Conservation (phyloP, 306 rosid species). For the Castanea sativa region DNA sequence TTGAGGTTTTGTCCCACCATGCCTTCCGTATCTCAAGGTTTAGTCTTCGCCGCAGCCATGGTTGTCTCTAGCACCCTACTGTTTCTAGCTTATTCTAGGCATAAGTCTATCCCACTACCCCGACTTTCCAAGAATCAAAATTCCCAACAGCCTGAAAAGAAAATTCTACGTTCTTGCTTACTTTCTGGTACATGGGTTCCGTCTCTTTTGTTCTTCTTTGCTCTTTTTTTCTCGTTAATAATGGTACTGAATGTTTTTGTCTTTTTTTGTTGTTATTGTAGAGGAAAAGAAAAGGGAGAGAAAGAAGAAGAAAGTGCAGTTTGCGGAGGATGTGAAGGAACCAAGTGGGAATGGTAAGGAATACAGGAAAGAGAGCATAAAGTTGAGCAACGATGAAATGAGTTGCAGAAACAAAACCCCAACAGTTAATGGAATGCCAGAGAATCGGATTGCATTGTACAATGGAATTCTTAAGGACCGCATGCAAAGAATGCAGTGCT, state of each 20-base stretch:
- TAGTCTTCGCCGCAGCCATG: conserved; percentile 55
- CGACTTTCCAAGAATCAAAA: not conserved
- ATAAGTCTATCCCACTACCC: not conserved
- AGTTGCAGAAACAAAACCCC: conserved; percentile 25
- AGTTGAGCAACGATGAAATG: conserved; percentile 1
- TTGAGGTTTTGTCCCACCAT: conserved; percentile 7
- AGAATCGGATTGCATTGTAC: conserved; percentile 45
- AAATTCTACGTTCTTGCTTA: conserved; percentile 55
- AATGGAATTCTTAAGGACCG: conserved; percentile 50
- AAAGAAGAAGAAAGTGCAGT: conserved; percentile 67
- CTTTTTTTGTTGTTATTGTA: not conserved
- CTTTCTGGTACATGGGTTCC: conserved; percentile 44
- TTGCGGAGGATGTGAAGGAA: conserved; percentile 67
- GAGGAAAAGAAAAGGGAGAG: conserved; percentile 46
- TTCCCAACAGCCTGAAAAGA: conserved; percentile 21
- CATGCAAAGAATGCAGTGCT: conserved; percentile 35
- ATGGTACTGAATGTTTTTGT: not conserved
- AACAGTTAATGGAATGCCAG: conserved; percentile 22
- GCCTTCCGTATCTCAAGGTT: conserved; percentile 44
- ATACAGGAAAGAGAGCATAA: conserved; percentile 30
- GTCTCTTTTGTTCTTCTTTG: not conserved
- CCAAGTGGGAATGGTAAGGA: conserved; percentile 31
- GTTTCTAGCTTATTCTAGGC: conserved; percentile 33
- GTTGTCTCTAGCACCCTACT: conserved; percentile 47
- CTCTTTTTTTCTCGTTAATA: not conserved